Percentiles rank a stretch among this genome's conserved stretches.
phyloP scores from a whole-genome alignment of 2,329 filamentous ascomycete species.

The Passalora sequoiae region DNA sequence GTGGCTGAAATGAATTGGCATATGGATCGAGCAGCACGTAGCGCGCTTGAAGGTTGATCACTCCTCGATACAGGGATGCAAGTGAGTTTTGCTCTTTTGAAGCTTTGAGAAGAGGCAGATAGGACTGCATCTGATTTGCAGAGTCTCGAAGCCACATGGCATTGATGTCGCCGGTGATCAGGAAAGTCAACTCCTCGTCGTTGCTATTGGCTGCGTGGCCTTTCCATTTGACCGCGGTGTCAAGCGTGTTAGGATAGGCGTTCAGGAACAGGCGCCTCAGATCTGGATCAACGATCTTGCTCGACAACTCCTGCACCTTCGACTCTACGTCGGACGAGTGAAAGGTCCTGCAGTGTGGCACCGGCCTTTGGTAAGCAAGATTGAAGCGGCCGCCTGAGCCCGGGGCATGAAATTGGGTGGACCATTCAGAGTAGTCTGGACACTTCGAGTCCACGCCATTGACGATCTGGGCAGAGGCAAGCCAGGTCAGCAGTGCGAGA shows the following conservation, averaged over 20 bases:
- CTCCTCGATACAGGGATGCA: constrained; percentile 62
- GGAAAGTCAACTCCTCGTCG: constrained; percentile 59
- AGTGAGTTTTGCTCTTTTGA: constrained; percentile 54
- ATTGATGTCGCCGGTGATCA: constrained; percentile 56
- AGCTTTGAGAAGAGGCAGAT: constrained; percentile 56
- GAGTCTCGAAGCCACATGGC: constrained; percentile 53
- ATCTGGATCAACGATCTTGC: constrained; percentile 49
- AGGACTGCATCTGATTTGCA: constrained; percentile 67
- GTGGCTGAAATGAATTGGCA: constrained; percentile 51
- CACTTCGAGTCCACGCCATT: constrained; percentile 18
- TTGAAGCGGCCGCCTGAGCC: constrained; percentile 42
- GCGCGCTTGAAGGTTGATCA: constrained; percentile 66
- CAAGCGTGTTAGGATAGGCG: constrained; percentile 68
- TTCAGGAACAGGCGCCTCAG: constrained; percentile 67
- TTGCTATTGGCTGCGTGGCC: constrained; percentile 46
- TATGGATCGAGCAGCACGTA: constrained; percentile 59
- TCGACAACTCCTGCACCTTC: constrained; percentile 29
- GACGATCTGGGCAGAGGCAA: constrained; percentile 3
- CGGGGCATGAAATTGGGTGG: constrained; percentile 39
- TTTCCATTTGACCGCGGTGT: constrained; percentile 67
- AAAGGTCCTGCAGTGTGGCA: constrained; percentile 44
- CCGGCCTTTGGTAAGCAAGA: constrained; percentile 44
- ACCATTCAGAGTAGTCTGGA: constrained; percentile 43
- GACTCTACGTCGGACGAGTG: constrained; percentile 42
- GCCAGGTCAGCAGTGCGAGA: constrained; percentile 6